Conservation (phyloP, 768 basidiomycete genomes). For the Roridomyces roridus region DNA sequence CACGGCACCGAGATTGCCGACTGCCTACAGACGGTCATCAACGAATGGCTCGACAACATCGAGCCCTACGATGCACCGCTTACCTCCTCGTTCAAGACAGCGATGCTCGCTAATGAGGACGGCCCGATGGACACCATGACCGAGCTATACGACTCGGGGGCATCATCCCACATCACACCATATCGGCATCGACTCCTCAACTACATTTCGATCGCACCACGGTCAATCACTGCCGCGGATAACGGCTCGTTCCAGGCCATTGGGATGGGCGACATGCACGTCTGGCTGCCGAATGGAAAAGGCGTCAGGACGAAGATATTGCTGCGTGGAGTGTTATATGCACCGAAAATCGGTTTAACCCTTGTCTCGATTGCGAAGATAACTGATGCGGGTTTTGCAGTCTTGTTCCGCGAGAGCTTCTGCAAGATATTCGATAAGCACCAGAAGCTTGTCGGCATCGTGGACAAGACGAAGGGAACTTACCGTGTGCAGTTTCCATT, state of each 20-base stretch:
- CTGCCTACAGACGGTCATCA: too few relatives aligned
- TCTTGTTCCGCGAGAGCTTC: conserved; percentile 29
- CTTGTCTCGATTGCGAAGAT: conserved; percentile 38
- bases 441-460: conserved; percentile 2
- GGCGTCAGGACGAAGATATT: conserved; percentile 26
- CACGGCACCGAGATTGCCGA: too few relatives aligned
- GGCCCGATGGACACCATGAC: conserved; percentile 16
- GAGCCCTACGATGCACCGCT: neutral
- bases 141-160: conserved; percentile 43
- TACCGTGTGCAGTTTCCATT: conserved; percentile 9
- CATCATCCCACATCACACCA: conserved; percentile 42
- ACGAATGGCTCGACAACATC: too few relatives aligned
- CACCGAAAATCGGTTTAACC: conserved; percentile 36
- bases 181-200: conserved; percentile 36
- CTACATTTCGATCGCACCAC: conserved; percentile 30
- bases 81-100: conserved; percentile 2
- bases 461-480: conserved; percentile 15
- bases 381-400: conserved; percentile 28
- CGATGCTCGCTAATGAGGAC: conserved; percentile 11
- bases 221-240: conserved; percentile 38
- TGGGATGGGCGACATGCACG: conserved; percentile 36
- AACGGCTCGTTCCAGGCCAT: conserved; percentile 35
- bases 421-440: conserved; percentile 30
- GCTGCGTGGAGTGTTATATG: conserved; percentile 36
- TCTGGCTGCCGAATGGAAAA: conserved; percentile 33